Evolutionary conservation across 192 early-diverging fungal species (phyloP).

Genomic region (Lobosporangium transversale): DNA sequence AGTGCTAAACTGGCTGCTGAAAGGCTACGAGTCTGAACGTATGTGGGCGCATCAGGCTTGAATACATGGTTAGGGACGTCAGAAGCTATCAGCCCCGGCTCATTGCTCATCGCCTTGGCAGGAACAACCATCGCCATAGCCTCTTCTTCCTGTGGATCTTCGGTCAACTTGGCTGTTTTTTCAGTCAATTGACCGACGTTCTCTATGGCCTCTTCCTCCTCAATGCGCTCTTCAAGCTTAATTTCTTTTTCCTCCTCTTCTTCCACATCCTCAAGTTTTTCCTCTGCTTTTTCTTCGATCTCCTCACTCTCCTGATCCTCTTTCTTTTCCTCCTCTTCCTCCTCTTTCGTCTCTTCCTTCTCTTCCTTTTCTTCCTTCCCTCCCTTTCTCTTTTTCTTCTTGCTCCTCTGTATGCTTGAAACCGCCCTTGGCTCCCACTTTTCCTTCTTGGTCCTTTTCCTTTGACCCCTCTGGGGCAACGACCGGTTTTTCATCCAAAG

Average conservation of each 20-base stretch:
- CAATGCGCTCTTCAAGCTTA: not conserved
- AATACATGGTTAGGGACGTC: conserved; percentile 11
- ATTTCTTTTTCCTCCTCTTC: not conserved
- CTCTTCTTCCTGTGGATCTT: too few relatives aligned
- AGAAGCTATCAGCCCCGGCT: conserved; percentile 11
- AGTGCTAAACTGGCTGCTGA: conserved; percentile 21
- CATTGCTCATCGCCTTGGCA: too few relatives aligned
- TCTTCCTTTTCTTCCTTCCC: too few relatives aligned
- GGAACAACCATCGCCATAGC: not conserved
- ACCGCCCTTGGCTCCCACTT: not conserved
- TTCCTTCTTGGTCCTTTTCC: too few relatives aligned
- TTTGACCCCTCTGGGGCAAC: too few relatives aligned
- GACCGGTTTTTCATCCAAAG: not conserved
- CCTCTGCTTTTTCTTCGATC: not conserved
- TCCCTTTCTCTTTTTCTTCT: not conserved
- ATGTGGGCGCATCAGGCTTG: conserved; percentile 6
- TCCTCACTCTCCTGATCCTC: not conserved
- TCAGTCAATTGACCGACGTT: not conserved
- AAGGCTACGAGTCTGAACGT: conserved; percentile 10
- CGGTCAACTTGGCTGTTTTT: not conserved
- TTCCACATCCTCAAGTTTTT: not conserved
- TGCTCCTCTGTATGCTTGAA: not conserved
- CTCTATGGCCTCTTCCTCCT: not conserved
- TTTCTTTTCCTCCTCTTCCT: not conserved
- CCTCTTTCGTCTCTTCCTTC: not conserved